Evolutionary conservation across 1,284 basidiomycete genomes (phyloP), one percentile per base, ranked within the genome.

Genomic region (Marasmius tenuissimus): DNA sequence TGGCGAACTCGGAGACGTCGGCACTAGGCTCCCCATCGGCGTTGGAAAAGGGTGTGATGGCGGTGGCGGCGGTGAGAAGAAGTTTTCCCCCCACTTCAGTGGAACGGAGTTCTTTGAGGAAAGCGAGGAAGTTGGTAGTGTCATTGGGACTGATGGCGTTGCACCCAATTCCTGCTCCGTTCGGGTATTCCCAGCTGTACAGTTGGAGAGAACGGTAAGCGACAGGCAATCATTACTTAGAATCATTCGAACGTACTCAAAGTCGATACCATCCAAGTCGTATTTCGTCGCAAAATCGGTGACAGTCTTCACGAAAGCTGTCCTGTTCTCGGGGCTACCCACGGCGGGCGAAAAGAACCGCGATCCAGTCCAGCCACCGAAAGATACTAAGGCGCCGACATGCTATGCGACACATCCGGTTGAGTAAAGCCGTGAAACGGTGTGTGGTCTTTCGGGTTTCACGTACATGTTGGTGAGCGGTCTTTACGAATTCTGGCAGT

Each of bases 321-420:
- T 83, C 42, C 93, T 84, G 70, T 87, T 88, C 27, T 75, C 65
- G 0, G 81, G 69, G 14, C 84, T 86, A 22, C 82, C 84, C 40
- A 94, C 87, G 20, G 89, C 85, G 2, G 84, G 76, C 0, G 94
- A 96, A 77, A 93, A 97, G 79, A 79, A 91, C 53, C 73, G 72
- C 3, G 89, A 91, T 20, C 93, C 94, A 4, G 86, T 87, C 94
- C 94, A 97, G 45, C 95, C 95, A 59, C 95, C 95, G 51, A 97
- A 82, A 48, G 92, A 91, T 48, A 96, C 76, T 60, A 88, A 76
- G 16, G 95, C 91, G 64, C 84, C 82, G 48, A 94, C 91, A 62
- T 81, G 79, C 77, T 85, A 68, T 56, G 60, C 58, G 37, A 49
- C 60, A 39, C 8, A 53, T 34, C n/a, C 40, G 34, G 38, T 18